phyloP scores from a whole-genome alignment of 768 basidiomycete genomes.

The Exsudoporus frostii region DNA sequence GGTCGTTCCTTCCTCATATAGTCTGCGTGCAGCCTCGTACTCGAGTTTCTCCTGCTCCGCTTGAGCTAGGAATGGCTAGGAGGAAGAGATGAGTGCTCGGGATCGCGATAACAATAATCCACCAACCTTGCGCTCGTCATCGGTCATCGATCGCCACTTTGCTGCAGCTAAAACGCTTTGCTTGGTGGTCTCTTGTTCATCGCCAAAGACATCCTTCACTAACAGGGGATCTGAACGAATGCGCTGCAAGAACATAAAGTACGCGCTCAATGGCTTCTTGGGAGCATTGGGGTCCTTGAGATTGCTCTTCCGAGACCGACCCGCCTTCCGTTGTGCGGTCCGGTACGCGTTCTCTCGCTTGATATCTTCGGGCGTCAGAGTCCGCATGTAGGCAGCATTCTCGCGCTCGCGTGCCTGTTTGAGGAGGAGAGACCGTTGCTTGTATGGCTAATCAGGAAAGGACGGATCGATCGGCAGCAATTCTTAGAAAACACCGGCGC shows the following conservation, averaged over 20 bases:
- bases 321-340: constrained; percentile 88
- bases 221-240: constrained; percentile 77
- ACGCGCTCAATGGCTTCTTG: constrained; percentile 91
- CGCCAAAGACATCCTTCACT: constrained; percentile 80
- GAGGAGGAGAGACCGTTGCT: constrained; percentile 74
- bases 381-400: constrained; percentile 79
- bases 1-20: constrained; percentile 82
- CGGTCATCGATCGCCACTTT: constrained; percentile 90
- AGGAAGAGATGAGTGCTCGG: constrained; percentile 16
- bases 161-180: constrained; percentile 92
- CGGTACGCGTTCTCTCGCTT: constrained; percentile 90
- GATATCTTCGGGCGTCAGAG: constrained; percentile 90
- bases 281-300: constrained; percentile 97
- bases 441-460: constrained; percentile 64
- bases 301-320: constrained; percentile 89
- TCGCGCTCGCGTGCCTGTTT: constrained; percentile 86
- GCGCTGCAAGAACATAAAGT: constrained; percentile 92
- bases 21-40: constrained; percentile 79
- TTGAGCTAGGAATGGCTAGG: constrained; percentile 85
- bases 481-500: constrained; percentile 25
- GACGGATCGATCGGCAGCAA: constrained; percentile 18
- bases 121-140: constrained; percentile 87
- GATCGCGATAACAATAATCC: neutral
- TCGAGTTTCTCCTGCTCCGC: constrained; percentile 95
- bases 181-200: constrained; percentile 90